Conservation (phyloP, 2,329 filamentous ascomycete species). For the Erysiphe neolycopersici region DNA sequence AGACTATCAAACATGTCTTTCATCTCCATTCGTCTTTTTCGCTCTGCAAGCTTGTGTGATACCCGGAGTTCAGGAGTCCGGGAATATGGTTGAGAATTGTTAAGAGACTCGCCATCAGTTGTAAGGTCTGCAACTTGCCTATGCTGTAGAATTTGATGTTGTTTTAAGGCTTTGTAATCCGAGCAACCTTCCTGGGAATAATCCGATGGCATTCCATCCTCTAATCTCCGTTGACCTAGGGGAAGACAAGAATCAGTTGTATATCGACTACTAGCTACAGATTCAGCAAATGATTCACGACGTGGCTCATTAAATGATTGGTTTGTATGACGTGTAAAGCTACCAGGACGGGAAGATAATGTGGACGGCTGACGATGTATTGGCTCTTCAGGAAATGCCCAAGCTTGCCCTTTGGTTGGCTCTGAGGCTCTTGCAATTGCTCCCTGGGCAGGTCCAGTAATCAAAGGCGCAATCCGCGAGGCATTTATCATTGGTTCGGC, state of each 20-base stretch:
- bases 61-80: constrained; percentile 57
- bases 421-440: constrained; percentile 45
- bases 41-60: constrained; percentile 64
- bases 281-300: constrained; percentile 51
- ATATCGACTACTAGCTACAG: constrained; percentile 54
- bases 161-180: constrained; percentile 23
- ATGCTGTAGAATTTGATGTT: constrained; percentile 55
- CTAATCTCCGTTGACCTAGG: constrained; percentile 42
- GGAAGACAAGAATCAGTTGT: constrained; percentile 49
- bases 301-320: constrained; percentile 28
- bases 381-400: constrained; percentile 56
- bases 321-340: constrained; percentile 13
- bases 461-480: constrained; percentile 43
- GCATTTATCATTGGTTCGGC: not conserved
- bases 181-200: constrained; percentile 18
- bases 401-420: constrained; percentile 58
- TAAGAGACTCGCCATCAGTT: constrained; percentile 25
- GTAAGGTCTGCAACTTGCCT: constrained; percentile 41
- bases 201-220: constrained; percentile 26
- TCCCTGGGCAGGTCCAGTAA: constrained; percentile 40
- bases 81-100: constrained; percentile 49
- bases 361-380: constrained; percentile 24
- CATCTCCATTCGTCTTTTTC: constrained; percentile 68
- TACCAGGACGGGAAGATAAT: constrained; percentile 21
- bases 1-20: constrained; percentile 66